Evolutionary conservation across 1,139 yeast genomes (phyloP), one percentile per base, ranked within the genome.

Genomic region (Sugiyamaella grinbergsii): DNA sequence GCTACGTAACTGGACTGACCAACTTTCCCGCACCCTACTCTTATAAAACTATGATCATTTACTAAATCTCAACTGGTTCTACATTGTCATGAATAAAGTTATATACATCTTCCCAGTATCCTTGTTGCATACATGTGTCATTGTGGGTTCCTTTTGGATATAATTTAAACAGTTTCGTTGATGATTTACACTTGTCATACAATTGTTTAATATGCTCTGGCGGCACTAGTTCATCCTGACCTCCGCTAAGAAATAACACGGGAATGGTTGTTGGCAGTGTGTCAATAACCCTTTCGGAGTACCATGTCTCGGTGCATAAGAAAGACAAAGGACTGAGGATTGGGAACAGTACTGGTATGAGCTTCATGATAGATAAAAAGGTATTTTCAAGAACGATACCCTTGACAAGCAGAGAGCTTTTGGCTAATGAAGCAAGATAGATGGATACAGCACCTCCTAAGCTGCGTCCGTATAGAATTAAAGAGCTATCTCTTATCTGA

Each of bases 401-500:
- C 52, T 75, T 74, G 15, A 88, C 71, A 18, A 74, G 57, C 1
- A 80, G 76, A 74, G 46, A 73, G 71, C 64, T 61, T 32, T 61
- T 58, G 31, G 64, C 58, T 19, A 62, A 57, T 1, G 90, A 76
- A 0, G 95, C 91, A 48, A 89, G 79, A 67, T 90, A 86, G 18
- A 90, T 79, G 5, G 95, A 90, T 22, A 89, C 96, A 0, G 98
- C 98, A 1, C 98, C 98, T 22, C 98, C 98, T 20, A 93, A 73
- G 4, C 96, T 87, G 51, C 97, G 76, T 1, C 98, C 98, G 65
- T 90, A 91, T 15, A 90, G 74, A 0, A 89, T 71, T 4, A 91
- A 60, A 5, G 82, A 72, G 1, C 85, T 76, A 48, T 74, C 68
- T 47, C 73, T 71, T 52, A 82, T 76, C 48, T 75, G 76, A 34